These are phyloP conservation scores for Eimeria maxima DNA, from an alignment of 169 alveolate species.

Conservation along the genomic window DNA sequence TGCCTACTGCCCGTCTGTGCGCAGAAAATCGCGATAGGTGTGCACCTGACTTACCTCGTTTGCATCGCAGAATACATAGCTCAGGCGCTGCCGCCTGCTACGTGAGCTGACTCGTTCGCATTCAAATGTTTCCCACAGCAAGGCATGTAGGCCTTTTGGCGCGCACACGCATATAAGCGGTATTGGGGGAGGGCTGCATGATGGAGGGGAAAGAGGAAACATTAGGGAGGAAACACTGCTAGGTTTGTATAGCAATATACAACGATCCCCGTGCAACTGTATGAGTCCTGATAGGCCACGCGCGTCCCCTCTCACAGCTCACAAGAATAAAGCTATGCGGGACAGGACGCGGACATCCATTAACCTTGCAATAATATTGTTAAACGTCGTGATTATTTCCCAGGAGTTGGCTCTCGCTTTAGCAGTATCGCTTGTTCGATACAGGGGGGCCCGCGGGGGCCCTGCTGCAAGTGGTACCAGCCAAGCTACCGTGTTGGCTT, in stretches of 20 bases:
- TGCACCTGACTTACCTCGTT: constrained; percentile 30
- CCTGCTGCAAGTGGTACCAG: constrained; percentile 60
- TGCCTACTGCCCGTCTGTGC: neutral
- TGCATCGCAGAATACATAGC: constrained; percentile 70
- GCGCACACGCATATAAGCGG: constrained; percentile 76
- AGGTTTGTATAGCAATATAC: neutral
- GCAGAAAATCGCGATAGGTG: neutral
- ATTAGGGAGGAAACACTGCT: constrained; percentile 43
- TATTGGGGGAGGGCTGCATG: constrained; percentile 80
- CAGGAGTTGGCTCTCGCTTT: neutral
- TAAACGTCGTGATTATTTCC: neutral
- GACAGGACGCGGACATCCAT: constrained; percentile 32
- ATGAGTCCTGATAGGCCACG: constrained; percentile 10
- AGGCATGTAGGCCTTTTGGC: constrained; percentile 69
- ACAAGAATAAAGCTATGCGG: constrained; percentile 16
- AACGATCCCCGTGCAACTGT: neutral
- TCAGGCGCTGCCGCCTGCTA: constrained; percentile 67
- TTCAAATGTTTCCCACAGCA: constrained; percentile 72
- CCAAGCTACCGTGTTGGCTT: neutral
- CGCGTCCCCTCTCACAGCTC: constrained; percentile 49
- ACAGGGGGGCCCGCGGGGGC: constrained; percentile 71
- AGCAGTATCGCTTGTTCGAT: constrained; percentile 38
- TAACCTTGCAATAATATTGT: neutral
- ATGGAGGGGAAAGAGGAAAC: constrained; percentile 79
- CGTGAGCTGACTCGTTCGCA: constrained; percentile 66